Percentiles rank a stretch among this genome's conserved stretches.
Evolutionary conservation across 768 basidiomycete genomes (phyloP).

Genomic region (Mycena haematopus): DNA sequence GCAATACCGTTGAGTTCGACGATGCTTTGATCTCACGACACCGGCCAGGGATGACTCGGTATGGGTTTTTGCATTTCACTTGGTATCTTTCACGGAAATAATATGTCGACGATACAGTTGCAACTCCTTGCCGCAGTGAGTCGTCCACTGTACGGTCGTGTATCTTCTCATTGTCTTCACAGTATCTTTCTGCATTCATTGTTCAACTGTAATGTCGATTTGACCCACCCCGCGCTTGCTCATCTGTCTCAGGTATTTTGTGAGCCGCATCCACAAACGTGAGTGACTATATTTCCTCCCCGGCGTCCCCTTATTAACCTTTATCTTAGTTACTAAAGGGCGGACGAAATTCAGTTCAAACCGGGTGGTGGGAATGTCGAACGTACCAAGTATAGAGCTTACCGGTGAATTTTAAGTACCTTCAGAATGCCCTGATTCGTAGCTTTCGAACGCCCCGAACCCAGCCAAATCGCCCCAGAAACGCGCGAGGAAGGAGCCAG

Average conservation of each 20-base stretch:
- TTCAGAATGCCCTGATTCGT: too few species aligned
- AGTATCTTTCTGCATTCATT: conserved; percentile 24
- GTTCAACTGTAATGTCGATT: conserved; percentile 12
- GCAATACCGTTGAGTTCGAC: neutral
- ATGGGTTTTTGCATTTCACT: neutral
- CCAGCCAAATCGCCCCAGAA: too few species aligned
- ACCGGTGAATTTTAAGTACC: too few species aligned
- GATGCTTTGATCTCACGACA: neutral
- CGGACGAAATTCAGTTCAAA: conserved; percentile 2
- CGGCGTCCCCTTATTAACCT: neutral
- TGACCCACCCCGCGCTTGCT: neutral
- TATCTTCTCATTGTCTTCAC: neutral
- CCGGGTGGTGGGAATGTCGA: too few species aligned
- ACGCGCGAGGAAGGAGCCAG: too few species aligned
- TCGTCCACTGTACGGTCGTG: neutral
- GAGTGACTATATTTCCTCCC: neutral
- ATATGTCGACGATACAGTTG: neutral
- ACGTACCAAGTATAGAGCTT: too few species aligned
- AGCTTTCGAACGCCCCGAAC: too few species aligned
- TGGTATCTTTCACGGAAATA: neutral
- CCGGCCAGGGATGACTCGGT: conserved; percentile 5
- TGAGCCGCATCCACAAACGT: conserved; percentile 17
- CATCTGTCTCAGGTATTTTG: conserved; percentile 5
- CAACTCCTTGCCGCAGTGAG: conserved; percentile 21
- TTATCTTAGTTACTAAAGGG: conserved; percentile 8